Evolutionary conservation across 2,329 filamentous ascomycete genomes (phyloP), one percentile per base, ranked within the genome.

Genomic region (Cyclaneusma minus): DNA sequence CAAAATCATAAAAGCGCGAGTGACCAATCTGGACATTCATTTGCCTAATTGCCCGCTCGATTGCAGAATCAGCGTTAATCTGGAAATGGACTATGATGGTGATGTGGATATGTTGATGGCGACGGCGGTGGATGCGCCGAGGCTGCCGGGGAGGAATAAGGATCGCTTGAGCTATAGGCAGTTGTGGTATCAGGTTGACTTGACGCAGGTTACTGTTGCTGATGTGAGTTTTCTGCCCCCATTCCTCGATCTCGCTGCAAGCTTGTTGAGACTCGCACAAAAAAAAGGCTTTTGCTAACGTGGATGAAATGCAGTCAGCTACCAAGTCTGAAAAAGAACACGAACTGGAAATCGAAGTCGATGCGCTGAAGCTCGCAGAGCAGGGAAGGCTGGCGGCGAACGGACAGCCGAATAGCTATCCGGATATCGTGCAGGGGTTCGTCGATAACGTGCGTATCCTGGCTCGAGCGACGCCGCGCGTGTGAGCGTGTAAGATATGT

Each of bases 91-190:
- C 28, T 92, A 75, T 58, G 65, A 83, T 3, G 82, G 84, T 13
- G 60, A 69, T 2, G 43, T 79, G 0, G 60, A 71, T 6, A 55
- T 57, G 13, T 50, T 72, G 3, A 47, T 55, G 1, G 50, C 59
- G 3, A 41, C 48, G 8, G 41, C 48, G 6, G 58, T 62, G 13
- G 38, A 41, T 7, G 45, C 22, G 32, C 45, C 34, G 35, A 47
- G 36, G 28, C 24, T 31, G 37, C 55, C 63, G 5, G 74, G 82
- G 42, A 71, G 85, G 5, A 73, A 70, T 40, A 98, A 98, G 51
- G 85, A 98, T 50, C 70, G 89, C 11, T 60, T 98, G 47, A 91
- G 81, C 45, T 98, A 98, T 53, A 74, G 65, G 7, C 91, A 95
- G 48, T 65, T 84, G 21, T 72, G 70, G 28, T 94, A 91, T 47